Evolutionary conservation across 352 stramenopile genomes (phyloP).

Genomic region (Achlya hypogyna): DNA sequence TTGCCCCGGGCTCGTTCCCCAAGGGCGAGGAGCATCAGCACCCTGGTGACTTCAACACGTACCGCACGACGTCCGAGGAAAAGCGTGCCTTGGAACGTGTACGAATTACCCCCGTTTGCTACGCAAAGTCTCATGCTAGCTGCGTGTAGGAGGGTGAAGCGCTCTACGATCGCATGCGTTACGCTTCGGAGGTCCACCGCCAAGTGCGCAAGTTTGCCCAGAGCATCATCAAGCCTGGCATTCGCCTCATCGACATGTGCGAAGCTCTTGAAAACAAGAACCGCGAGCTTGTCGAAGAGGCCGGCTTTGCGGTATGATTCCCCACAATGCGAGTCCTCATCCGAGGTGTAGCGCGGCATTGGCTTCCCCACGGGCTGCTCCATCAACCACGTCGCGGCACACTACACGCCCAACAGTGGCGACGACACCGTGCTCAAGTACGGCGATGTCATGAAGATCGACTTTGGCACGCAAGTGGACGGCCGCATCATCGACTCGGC

Average conservation of each 20-base stretch:
- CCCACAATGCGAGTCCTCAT: background rate
- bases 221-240: constrained; percentile 93
- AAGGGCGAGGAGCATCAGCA: constrained; percentile 92
- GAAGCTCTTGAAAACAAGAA: constrained; percentile 95
- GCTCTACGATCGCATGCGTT: constrained; percentile 67
- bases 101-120: constrained; percentile 47
- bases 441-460: constrained; percentile 97
- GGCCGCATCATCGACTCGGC: constrained; percentile 96
- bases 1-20: constrained; percentile 62
- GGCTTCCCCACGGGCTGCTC: constrained; percentile 94
- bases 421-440: constrained; percentile 92
- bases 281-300: constrained; percentile 89
- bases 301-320: constrained; percentile 63
- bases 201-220: constrained; percentile 89
- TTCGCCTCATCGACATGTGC: constrained; percentile 95
- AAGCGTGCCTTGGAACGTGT: constrained; percentile 79
- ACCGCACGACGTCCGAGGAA: constrained; percentile 80
- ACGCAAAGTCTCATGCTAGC: constrained; percentile 31
- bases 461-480: constrained; percentile 97
- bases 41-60: constrained; percentile 88
- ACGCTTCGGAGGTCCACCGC: constrained; percentile 93
- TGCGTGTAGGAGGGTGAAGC: constrained; percentile 26
- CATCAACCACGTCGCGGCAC: constrained; percentile 95
- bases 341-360: constrained; percentile 57
- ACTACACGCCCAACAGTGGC: constrained; percentile 96